Conservation (phyloP, 2,329 filamentous ascomycete genomes). For the Trichoderma asperellum region DNA sequence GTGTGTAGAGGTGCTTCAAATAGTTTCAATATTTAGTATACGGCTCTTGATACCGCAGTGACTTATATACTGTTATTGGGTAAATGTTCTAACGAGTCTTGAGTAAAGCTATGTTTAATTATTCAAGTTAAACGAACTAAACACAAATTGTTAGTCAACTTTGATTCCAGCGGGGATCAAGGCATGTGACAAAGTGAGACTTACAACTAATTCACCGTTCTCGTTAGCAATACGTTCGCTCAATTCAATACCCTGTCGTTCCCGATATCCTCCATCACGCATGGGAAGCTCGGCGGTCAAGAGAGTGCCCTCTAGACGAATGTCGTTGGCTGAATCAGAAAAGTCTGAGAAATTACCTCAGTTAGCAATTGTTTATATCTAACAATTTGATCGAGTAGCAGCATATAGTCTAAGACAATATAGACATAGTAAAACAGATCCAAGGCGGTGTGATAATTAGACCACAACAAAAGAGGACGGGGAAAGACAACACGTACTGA, state of each 20-base stretch:
- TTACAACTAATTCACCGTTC: constrained; percentile 28
- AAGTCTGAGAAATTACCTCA: not conserved
- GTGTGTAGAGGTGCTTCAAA: not conserved
- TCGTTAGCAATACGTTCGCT: constrained; percentile 29
- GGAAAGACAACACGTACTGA: constrained; percentile 22
- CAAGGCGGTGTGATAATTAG: not conserved
- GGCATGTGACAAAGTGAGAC: not conserved
- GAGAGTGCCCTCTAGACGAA: constrained; percentile 1
- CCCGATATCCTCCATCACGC: constrained; percentile 15
- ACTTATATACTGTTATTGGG: not conserved
- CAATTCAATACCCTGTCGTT: constrained; percentile 29
- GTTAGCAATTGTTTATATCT: not conserved
- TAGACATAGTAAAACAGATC: not conserved
- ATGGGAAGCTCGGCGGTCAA: constrained; percentile 22
- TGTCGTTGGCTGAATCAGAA: not conserved
- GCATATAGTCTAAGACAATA: not conserved
- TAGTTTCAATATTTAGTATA: not conserved
- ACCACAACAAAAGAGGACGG: not conserved
- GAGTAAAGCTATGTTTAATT: not conserved
- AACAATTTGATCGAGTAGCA: not conserved
- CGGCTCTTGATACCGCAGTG: not conserved
- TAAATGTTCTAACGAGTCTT: not conserved
- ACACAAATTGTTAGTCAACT: not conserved
- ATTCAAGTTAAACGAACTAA: not conserved
- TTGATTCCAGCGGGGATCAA: not conserved